Conservation (phyloP, 2,329 filamentous ascomycete genomes). For the Colletotrichum salicis region DNA sequence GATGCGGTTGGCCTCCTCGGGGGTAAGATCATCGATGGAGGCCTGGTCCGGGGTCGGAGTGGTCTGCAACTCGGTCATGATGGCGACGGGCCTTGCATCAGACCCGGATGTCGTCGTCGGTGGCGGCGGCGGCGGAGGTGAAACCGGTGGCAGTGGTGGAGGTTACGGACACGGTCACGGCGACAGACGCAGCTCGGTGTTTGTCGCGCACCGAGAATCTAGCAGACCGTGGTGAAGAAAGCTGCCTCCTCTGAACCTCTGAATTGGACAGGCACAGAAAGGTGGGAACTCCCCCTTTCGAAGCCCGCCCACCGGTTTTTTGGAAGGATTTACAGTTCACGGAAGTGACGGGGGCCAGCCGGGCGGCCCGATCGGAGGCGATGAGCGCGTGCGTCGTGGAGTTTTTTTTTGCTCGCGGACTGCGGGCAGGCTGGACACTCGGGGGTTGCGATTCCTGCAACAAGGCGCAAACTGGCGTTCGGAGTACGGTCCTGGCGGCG, state of each 20-base stretch:
- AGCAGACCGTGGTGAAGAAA: neutral
- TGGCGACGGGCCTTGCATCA: conserved; percentile 27
- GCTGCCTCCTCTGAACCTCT: neutral
- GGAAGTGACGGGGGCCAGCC: neutral
- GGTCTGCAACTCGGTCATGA: conserved; percentile 58
- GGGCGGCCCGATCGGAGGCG: neutral
- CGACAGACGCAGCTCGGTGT: neutral
- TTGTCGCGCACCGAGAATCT: neutral
- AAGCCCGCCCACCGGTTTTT: conserved; percentile 1
- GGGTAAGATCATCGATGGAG: conserved; percentile 67
- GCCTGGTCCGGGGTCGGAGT: conserved; percentile 57
- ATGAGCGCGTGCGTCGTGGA: neutral
- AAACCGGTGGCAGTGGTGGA: neutral
- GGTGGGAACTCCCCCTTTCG: neutral
- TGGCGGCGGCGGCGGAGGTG: neutral
- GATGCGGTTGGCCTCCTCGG: conserved; percentile 74
- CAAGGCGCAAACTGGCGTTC: conserved; percentile 9
- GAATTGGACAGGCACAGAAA: neutral
- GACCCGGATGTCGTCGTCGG: neutral
- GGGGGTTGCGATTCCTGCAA: neutral
- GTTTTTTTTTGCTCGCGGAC: neutral
- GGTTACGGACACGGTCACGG: neutral
- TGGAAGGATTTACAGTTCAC: conserved; percentile 11
- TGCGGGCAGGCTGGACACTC: neutral
- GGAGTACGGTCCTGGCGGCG: conserved; percentile 15